Evolutionary conservation across 345 rosid genomes (phyloP).

Genomic region (Kernera saxatilis): DNA sequence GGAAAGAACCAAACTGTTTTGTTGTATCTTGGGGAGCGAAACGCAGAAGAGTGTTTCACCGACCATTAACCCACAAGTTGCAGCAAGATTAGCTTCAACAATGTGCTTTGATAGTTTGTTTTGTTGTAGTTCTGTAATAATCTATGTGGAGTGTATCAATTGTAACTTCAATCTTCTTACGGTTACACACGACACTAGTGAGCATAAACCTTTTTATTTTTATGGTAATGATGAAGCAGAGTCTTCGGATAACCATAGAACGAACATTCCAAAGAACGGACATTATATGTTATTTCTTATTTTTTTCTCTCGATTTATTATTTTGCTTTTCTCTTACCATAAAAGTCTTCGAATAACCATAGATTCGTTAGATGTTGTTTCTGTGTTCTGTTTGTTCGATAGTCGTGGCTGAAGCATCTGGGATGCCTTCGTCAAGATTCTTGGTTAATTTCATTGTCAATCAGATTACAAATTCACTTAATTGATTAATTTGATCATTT

Average conservation of each 20-base stretch:
- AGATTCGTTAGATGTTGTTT: too few relatives aligned
- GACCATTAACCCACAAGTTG: background rate
- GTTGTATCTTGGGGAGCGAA: slow-evolving; percentile 81
- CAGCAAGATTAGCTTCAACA: slow-evolving; percentile 10
- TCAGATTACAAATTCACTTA: background rate
- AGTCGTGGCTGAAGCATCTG: slow-evolving; percentile 99
- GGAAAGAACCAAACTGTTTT: slow-evolving; percentile 42
- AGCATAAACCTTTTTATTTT: background rate
- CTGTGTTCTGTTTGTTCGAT: too few relatives aligned
- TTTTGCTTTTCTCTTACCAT: too few relatives aligned
- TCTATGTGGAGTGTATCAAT: background rate
- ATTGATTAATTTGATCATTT: background rate
- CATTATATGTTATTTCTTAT: too few relatives aligned
- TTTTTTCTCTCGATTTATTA: too few relatives aligned
- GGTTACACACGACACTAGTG: background rate
- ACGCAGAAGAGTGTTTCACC: slow-evolving; percentile 52
- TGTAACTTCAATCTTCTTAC: background rate
- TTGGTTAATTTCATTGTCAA: too few relatives aligned
- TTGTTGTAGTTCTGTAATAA: background rate
- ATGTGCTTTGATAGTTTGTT: background rate
- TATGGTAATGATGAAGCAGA: too few relatives aligned
- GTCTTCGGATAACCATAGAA: too few relatives aligned
- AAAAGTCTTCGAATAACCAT: too few relatives aligned
- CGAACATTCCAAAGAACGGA: too few relatives aligned
- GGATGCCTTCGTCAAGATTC: slow-evolving; percentile 74